These are phyloP conservation scores for Magnaporthiopsis incrustans DNA, from an alignment of 2,329 filamentous ascomycete genomes.

Conservation along the genomic window DNA sequence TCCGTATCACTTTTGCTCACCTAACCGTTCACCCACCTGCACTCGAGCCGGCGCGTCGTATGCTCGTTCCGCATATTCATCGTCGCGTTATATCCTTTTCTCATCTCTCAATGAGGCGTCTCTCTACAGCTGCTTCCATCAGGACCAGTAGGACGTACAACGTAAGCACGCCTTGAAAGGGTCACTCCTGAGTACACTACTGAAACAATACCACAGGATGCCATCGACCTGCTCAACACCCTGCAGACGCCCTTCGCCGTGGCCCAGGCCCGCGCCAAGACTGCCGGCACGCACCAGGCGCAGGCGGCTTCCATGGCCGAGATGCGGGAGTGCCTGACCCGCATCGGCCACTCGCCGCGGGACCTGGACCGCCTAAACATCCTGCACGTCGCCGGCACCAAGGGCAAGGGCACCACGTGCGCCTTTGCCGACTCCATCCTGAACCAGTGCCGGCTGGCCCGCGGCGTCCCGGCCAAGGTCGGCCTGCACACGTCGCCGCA, in stretches of 20 bases:
- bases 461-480: constrained; percentile 32
- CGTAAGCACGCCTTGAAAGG: background rate
- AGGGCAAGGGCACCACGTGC: constrained; percentile 68
- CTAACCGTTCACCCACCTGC: too few species aligned
- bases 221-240: constrained; percentile 76
- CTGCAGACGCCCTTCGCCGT: constrained; percentile 82
- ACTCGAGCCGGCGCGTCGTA: too few species aligned
- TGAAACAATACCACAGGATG: constrained; percentile 51
- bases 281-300: constrained; percentile 62
- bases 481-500: constrained; percentile 65
- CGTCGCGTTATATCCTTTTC: background rate
- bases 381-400: constrained; percentile 66
- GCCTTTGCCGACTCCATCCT: constrained; percentile 60
- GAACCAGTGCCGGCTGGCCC: constrained; percentile 33
- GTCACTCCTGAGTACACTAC: too few species aligned
- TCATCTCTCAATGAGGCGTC: background rate
- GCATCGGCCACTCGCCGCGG: constrained; percentile 49
- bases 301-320: constrained; percentile 57
- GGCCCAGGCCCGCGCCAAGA: constrained; percentile 66
- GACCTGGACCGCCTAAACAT: constrained; percentile 56
- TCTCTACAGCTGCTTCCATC: background rate
- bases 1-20: too few species aligned
- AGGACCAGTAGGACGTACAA: constrained; percentile 3
- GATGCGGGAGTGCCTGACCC: constrained; percentile 69
- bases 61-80: background rate